Evolutionary conservation across 1,284 basidiomycete genomes (phyloP).

Genomic region (Lentinula novae-zelandiae): DNA sequence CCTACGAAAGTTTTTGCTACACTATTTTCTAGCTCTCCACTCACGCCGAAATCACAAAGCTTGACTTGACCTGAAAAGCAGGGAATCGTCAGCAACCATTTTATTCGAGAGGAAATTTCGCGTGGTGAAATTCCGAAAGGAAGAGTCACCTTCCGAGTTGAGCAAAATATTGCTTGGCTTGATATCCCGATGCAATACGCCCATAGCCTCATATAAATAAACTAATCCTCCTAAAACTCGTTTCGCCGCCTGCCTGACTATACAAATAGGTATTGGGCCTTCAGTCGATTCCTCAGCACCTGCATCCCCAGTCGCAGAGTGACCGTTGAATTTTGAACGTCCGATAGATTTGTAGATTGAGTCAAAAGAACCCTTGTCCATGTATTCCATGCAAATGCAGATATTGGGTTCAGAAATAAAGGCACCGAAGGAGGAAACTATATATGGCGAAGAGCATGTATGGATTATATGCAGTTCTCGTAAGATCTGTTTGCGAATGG

Average conservation of each 20-base stretch:
- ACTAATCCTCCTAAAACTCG: constrained; percentile 92
- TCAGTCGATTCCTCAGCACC: not conserved
- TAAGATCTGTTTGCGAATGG: constrained; percentile 95
- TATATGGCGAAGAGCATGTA: constrained; percentile 82
- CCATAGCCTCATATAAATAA: constrained; percentile 97
- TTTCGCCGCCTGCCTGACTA: constrained; percentile 90
- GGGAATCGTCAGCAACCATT: not conserved
- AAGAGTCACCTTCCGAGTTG: constrained; percentile 70
- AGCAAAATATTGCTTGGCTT: constrained; percentile 98
- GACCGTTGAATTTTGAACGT: not conserved
- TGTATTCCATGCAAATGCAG: constrained; percentile 98
- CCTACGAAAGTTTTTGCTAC: constrained; percentile 99
- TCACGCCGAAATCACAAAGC: constrained; percentile 98
- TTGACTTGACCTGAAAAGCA: constrained; percentile 61
- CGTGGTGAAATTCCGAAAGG: not conserved
- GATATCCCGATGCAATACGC: constrained; percentile 99
- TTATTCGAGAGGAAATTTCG: not conserved
- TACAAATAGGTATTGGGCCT: constrained; percentile 84
- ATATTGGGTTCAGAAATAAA: constrained; percentile 96
- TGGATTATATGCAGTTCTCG: constrained; percentile 99
- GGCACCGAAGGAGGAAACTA: constrained; percentile 95
- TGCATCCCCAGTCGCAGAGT: not conserved
- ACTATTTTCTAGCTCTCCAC: constrained; percentile 96
- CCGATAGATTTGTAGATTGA: constrained; percentile 77
- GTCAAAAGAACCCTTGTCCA: constrained; percentile 88